Percentiles rank a stretch among this genome's conserved stretches.
phyloP scores from a whole-genome alignment of 1,284 basidiomycete genomes.

The Cutaneotrichosporon cutaneum region DNA sequence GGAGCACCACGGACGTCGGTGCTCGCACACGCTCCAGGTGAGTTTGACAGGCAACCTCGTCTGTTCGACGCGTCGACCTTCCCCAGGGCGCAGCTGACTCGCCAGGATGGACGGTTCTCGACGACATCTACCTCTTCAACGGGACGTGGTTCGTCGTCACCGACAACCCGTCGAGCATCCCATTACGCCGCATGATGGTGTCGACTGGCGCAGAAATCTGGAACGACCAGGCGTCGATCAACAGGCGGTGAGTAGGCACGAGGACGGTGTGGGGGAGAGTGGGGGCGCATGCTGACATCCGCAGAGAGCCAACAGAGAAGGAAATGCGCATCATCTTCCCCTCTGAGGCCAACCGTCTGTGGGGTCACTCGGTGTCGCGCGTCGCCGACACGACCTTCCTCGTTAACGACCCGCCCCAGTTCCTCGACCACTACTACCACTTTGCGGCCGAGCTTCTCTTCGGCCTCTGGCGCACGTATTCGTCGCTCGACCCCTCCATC shows the following conservation, averaged over 20 bases:
- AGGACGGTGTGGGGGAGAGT: neutral
- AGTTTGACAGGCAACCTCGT: slow-evolving; percentile 17
- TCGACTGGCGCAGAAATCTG: slow-evolving; percentile 54
- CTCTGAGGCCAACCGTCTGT: slow-evolving; percentile 64
- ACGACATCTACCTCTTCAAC: slow-evolving; percentile 60
- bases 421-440: slow-evolving; percentile 59
- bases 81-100: neutral
- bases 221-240: slow-evolving; percentile 54
- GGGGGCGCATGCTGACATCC: slow-evolving; percentile 8
- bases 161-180: slow-evolving; percentile 51
- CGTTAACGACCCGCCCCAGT: slow-evolving; percentile 78
- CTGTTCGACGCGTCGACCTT: neutral
- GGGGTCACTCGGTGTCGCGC: slow-evolving; percentile 58
- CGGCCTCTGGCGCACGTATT: slow-evolving; percentile 82
- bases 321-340: slow-evolving; percentile 74
- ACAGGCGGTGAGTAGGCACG: slow-evolving; percentile 38
- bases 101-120: slow-evolving; percentile 70
- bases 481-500: slow-evolving; percentile 71
- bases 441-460: slow-evolving; percentile 85
- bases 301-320: slow-evolving; percentile 64
- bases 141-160: slow-evolving; percentile 55
- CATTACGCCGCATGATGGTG: slow-evolving; percentile 52
- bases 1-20: slow-evolving; percentile 42
- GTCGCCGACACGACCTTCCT: slow-evolving; percentile 55
- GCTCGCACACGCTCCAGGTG: slow-evolving; percentile 51